Conservation (phyloP, 1,284 basidiomycete genomes). For the Trametes polyzona region DNA sequence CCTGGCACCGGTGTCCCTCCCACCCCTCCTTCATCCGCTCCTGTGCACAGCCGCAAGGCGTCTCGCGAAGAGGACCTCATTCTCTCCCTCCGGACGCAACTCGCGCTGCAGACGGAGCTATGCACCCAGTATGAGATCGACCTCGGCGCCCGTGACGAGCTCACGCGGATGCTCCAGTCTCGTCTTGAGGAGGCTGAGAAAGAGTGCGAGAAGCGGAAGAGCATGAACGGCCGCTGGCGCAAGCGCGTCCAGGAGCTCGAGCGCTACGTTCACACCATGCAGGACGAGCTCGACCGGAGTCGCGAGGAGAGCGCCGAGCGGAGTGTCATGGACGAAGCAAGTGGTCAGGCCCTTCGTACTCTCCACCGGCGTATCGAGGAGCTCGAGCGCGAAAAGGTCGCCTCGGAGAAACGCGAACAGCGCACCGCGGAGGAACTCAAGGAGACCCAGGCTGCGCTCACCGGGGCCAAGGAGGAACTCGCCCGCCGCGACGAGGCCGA, state of each 20-base stretch:
- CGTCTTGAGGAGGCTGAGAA: conserved; percentile 58
- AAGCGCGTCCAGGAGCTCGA: conserved; percentile 76
- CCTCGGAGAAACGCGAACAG: conserved; percentile 49
- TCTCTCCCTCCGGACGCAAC: conserved; percentile 70
- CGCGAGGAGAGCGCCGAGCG: conserved; percentile 70
- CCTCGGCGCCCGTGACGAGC: conserved; percentile 68
- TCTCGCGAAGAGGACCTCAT: conserved; percentile 73
- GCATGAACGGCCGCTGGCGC: conserved; percentile 61
- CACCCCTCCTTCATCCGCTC: conserved; percentile 56
- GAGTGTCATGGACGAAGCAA: conserved; percentile 79
- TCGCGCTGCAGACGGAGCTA: conserved; percentile 69
- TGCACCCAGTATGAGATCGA: conserved; percentile 76
- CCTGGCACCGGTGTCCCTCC: conserved; percentile 70
- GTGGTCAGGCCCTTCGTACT: conserved; percentile 66
- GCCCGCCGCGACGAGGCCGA: conserved; percentile 55
- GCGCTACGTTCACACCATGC: conserved; percentile 59
- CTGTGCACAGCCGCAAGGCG: conserved; percentile 55
- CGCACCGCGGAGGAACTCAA: conserved; percentile 30
- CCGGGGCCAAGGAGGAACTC: conserved; percentile 51
- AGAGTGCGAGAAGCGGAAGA: conserved; percentile 61
- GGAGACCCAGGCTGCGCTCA: conserved; percentile 46
- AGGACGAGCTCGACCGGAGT: conserved; percentile 71
- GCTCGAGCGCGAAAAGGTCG: conserved; percentile 62
- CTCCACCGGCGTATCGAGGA: conserved; percentile 65
- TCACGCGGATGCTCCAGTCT: conserved; percentile 61